Percentiles rank a stretch among this genome's conserved stretches.
Evolutionary conservation across 2,329 filamentous ascomycete species (phyloP).

Genomic region (Aspergillus japonicus): DNA sequence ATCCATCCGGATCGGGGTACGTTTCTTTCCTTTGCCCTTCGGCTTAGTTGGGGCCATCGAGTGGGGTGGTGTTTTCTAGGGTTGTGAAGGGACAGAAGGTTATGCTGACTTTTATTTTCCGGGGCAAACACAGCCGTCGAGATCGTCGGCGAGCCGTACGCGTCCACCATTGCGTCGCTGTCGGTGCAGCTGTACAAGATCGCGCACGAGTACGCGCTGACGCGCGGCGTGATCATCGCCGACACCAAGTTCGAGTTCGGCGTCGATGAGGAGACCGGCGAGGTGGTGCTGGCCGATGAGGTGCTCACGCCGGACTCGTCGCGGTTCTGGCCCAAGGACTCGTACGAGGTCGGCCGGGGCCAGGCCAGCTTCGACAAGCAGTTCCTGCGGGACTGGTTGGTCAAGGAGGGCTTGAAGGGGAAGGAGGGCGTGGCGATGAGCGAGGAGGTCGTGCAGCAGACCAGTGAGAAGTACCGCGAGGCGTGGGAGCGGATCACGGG

Average conservation of each 20-base stretch:
- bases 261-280: constrained; percentile 61
- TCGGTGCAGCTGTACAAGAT: constrained; percentile 63
- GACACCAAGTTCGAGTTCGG: constrained; percentile 79
- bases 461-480: constrained; percentile 70
- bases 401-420: constrained; percentile 68
- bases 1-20: constrained; percentile 68
- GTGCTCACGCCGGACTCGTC: constrained; percentile 81
- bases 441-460: constrained; percentile 67
- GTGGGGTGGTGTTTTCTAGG: neutral
- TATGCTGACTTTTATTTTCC: too few relatives aligned
- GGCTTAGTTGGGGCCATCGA: too few relatives aligned
- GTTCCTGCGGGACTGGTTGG: constrained; percentile 79
- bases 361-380: constrained; percentile 91
- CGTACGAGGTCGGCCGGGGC: constrained; percentile 69
- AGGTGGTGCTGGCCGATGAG: constrained; percentile 77
- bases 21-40: constrained; percentile 11
- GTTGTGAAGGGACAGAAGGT: too few relatives aligned
- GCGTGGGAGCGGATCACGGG: constrained; percentile 70
- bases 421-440: constrained; percentile 72
- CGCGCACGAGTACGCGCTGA: constrained; percentile 45
- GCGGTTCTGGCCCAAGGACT: constrained; percentile 78
- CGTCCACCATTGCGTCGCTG: constrained; percentile 63
- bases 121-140: constrained; percentile 43
- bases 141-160: constrained; percentile 66
- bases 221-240: constrained; percentile 72